Evolutionary conservation across 148 eudicot species (phyloP).

Genomic region (Heliosperma pusillum): DNA sequence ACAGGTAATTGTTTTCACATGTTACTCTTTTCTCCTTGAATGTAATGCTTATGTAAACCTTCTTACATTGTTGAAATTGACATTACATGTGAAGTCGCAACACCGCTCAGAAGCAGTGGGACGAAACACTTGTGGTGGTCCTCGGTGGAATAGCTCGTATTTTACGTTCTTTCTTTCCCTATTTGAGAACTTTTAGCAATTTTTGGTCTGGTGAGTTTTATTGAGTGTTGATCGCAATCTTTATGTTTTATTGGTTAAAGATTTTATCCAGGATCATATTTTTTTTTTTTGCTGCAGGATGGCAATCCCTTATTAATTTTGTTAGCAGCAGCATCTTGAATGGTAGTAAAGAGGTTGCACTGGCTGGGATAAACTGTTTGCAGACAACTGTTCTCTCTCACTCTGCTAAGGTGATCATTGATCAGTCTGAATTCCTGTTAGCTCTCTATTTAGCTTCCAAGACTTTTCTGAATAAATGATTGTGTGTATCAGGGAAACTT

Average conservation of each 20-base stretch:
- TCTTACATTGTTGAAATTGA: not conserved
- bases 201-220: slow-evolving; percentile 72
- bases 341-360: slow-evolving; percentile 94
- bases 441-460: slow-evolving; percentile 1
- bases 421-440: not conserved
- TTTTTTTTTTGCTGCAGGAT: slow-evolving; percentile 51
- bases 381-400: slow-evolving; percentile 86
- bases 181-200: slow-evolving; percentile 63
- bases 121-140: slow-evolving; percentile 92
- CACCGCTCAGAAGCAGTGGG: slow-evolving; percentile 99
- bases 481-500: slow-evolving; percentile 69
- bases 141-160: slow-evolving; percentile 88
- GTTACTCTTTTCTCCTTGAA: not conserved
- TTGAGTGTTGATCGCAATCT: not conserved
- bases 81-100: slow-evolving; percentile 63
- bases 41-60: not conserved
- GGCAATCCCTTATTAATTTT: slow-evolving; percentile 76
- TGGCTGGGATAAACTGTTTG: slow-evolving; percentile 89
- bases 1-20: slow-evolving; percentile 53
- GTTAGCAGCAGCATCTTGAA: slow-evolving; percentile 65
- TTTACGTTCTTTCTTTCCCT: slow-evolving; percentile 79
- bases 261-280: slow-evolving; percentile 6
- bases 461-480: slow-evolving; percentile 15
- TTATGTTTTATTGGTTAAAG: not conserved
- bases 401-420: slow-evolving; percentile 62